Evolutionary conservation across 768 basidiomycete genomes (phyloP), one percentile per base, ranked within the genome.

Genomic region (Basidioascus undulatus): DNA sequence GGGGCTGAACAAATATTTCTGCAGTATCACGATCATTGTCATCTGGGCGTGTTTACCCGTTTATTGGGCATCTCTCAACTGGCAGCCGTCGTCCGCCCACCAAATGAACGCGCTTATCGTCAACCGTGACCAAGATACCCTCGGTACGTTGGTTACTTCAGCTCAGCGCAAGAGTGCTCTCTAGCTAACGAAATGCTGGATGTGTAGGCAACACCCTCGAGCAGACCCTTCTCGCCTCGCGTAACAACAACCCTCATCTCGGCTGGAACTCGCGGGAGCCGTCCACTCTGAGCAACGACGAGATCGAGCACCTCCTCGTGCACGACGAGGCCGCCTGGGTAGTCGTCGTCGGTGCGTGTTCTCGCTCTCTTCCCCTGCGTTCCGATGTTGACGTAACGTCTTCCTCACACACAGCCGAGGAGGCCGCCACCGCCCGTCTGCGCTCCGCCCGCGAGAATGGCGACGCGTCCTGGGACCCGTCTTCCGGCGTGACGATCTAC

Each of bases 31-130:
- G 15, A 53, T 59, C 24, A 15, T 59, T 21, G 47, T 64, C 31
- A 61, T 63, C 57, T 65, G 64, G 64, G 36, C 51, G 1, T 59
- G 56, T 38, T 52, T 65, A 4, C 60, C 62, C 3, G 45, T 60
- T 42, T 64, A 56, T 47, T 62, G 61, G 49, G 57, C 52, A 16
- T 53, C 46, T 35, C 45, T 47, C 46, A 19, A 24, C 18, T 34
- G 28, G 36, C 27, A 30, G 18, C 20, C n/a, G 20, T 34, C 48
- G 7, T 27, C 27, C 33, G 43, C n/a, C 33, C 24, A 40, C 35
- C 35, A 15, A 16, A 46, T 65, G 5, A 55, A 50, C 3, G 59
- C 62, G n/a, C 55, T 57, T 46, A 56, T 64, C 44, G 55, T 66
- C 42, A 57, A 65, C 50, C 53, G 58, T 31, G 65, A 66, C 47